Conservation (phyloP, 2,329 filamentous ascomycete genomes). For the Beauveria rudraprayagi region DNA sequence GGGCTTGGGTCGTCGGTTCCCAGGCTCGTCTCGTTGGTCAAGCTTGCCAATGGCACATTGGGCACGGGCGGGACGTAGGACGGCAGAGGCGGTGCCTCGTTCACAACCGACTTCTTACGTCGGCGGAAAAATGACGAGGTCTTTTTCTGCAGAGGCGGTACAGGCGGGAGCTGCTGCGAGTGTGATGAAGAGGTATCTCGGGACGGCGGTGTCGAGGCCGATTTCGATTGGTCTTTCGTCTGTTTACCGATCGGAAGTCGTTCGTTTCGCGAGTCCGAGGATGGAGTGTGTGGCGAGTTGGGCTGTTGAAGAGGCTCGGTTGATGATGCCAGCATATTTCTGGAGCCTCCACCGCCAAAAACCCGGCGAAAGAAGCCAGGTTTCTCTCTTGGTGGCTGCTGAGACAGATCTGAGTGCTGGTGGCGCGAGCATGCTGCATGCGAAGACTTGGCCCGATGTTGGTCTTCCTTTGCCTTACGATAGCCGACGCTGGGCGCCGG, state of each 20-base stretch:
- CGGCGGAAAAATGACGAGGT: constrained; percentile 89
- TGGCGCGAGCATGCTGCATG: constrained; percentile 35
- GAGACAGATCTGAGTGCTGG: constrained; percentile 32
- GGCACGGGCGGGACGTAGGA: constrained; percentile 35
- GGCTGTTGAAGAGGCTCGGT: constrained; percentile 9
- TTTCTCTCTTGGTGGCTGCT: constrained; percentile 51
- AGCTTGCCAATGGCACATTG: constrained; percentile 20
- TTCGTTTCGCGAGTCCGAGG: constrained; percentile 17
- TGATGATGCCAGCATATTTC: constrained; percentile 32
- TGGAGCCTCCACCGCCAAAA: constrained; percentile 66
- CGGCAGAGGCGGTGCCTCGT: constrained; percentile 57
- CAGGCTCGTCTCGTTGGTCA: constrained; percentile 17
- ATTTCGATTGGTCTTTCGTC: constrained; percentile 27
- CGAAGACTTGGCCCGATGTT: constrained; percentile 16
- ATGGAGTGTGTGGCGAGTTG: constrained; percentile 13
- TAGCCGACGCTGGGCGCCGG: constrained; percentile 52
- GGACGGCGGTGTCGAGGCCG: constrained; percentile 39
- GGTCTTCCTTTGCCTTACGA: constrained; percentile 46
- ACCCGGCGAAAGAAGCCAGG: constrained; percentile 90
- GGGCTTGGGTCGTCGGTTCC: constrained; percentile 45
- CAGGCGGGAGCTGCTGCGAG: constrained; percentile 36
- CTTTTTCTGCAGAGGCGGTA: constrained; percentile 66
- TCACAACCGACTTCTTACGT: constrained; percentile 80
- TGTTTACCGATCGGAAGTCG: neutral
- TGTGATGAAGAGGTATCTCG: constrained; percentile 36